These are phyloP conservation scores for Nemania sp. DNA, from an alignment of 2,329 filamentous ascomycete genomes.

Conservation along the genomic window DNA sequence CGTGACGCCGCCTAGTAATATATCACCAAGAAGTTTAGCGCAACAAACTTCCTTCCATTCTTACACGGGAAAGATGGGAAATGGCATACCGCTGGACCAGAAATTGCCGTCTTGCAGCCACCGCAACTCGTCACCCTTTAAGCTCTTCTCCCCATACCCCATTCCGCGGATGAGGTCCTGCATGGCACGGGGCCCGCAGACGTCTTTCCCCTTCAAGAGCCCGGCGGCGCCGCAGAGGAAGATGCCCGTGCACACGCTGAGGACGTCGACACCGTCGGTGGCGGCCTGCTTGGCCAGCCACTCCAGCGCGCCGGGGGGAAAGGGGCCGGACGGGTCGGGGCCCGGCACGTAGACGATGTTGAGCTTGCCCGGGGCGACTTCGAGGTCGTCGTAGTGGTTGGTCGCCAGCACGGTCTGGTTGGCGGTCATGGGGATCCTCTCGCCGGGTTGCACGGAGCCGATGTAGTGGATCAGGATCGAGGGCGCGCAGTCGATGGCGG, in stretches of 20 bases:
- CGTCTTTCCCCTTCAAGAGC: constrained; percentile 49
- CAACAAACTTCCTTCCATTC: too few species aligned
- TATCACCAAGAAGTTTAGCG: not conserved
- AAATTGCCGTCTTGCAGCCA: constrained; percentile 58
- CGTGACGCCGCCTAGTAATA: constrained; percentile 52
- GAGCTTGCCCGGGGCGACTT: constrained; percentile 53
- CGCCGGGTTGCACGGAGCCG: constrained; percentile 42
- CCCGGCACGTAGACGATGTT: constrained; percentile 57
- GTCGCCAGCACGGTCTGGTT: constrained; percentile 45
- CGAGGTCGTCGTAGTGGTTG: constrained; percentile 48
- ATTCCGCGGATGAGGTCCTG: constrained; percentile 45
- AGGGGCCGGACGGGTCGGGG: constrained; percentile 44
- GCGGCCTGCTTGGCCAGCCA: constrained; percentile 50
- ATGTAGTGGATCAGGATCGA: constrained; percentile 52
- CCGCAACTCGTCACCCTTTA: constrained; percentile 51
- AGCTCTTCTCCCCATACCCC: constrained; percentile 44
- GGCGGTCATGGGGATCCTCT: constrained; percentile 48
- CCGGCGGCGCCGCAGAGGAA: constrained; percentile 54
- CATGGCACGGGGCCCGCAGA: constrained; percentile 51
- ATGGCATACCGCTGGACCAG: constrained; percentile 55
- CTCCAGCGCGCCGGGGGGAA: constrained; percentile 38
- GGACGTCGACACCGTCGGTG: constrained; percentile 48
- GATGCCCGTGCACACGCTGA: constrained; percentile 56
- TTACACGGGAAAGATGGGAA: too few species aligned
- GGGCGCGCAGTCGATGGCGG: constrained; percentile 48